Percentiles rank a stretch among this genome's conserved stretches.
Conservation (phyloP, 495 filamentous ascomycete species). For the Penicillium mononematosum region DNA sequence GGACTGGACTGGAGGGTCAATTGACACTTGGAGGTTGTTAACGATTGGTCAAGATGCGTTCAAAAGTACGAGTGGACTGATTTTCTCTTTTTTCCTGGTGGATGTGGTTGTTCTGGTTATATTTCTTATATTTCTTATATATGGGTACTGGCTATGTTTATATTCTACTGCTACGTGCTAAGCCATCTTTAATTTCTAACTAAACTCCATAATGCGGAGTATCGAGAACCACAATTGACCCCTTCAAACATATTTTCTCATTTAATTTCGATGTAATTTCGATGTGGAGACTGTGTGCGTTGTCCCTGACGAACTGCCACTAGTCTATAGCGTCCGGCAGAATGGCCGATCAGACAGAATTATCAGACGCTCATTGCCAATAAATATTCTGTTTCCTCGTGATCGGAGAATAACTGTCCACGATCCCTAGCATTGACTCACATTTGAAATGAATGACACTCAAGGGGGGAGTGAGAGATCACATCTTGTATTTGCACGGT, state of each 20-base stretch:
- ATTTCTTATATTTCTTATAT: not conserved
- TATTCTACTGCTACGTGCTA: too few species aligned
- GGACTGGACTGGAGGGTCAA: not conserved
- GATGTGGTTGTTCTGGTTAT: not conserved
- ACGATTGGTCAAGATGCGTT: constrained; percentile 2
- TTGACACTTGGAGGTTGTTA: not conserved
- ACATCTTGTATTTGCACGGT: constrained; percentile 16
- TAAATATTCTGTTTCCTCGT: constrained; percentile 10
- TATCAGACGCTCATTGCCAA: constrained; percentile 9
- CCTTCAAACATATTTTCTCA: not conserved
- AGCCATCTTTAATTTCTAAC: too few species aligned
- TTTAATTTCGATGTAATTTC: not conserved
- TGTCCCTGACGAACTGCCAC: constrained; percentile 1
- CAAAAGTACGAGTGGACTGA: constrained; percentile 1
- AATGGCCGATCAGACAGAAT: not conserved
- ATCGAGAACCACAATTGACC: not conserved
- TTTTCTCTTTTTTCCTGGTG: not conserved
- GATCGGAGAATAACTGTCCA: constrained; percentile 28
- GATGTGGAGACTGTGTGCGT: constrained; percentile 5
- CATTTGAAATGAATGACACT: constrained; percentile 19
- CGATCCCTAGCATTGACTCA: constrained; percentile 26
- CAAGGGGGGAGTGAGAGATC: constrained; percentile 16
- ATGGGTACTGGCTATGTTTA: not conserved
- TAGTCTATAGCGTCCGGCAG: not conserved
- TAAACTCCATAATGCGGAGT: not conserved